Base-by-base conservation (phyloP, 148 eudicot species). In the Pharnaceum exiguum region DNA sequence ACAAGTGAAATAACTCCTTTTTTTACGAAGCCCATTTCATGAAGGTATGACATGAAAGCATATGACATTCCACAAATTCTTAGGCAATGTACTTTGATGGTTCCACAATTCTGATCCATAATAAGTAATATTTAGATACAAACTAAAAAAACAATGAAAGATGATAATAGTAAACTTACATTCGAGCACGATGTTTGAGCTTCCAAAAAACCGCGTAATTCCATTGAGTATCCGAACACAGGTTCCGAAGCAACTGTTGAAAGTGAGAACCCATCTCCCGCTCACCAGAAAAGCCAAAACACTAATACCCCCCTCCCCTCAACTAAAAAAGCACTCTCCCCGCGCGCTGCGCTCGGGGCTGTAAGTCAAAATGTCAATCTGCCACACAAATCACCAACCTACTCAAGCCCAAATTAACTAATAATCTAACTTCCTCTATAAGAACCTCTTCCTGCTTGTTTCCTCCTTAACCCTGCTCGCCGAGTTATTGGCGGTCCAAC, bases 381-480 rank as follows among this genome's bases (percentile, higher is more conserved):
- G 72, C 71, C 64, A 49, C 67, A 71, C 73, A 71, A 55, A 66
- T 63, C 54, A 72, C 38, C 61, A 63, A 66, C 54, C 66, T 54
- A 67, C 62, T 26, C 29, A 35, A 2, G 54, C 71, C 68, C 55
- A 80, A 64, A 25, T 35, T 26, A n/a, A n/a, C n/a, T n/a, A 68
- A 64, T 71, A 75, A 75, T 60, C 95, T 90, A 90, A 58, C 97
- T 90, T 49, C 85, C 97, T 57, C 97, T 84, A 59, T 90, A 90
- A 70, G 97, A 90, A 59, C 97, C 97, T 82, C 97, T 84, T 17
- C 96, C 95, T 12, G 97, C 97, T 42, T 90, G 97, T 64, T 90
- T 87, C 82, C 89, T 90, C 66, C 91, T 75, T 66, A 90, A 82
- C 73, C 95, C 87, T 31, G 84, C 84, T 67, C 95, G 76, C 70